phyloP scores from a whole-genome alignment of 768 basidiomycete genomes.

The Kwoniella europaea region DNA sequence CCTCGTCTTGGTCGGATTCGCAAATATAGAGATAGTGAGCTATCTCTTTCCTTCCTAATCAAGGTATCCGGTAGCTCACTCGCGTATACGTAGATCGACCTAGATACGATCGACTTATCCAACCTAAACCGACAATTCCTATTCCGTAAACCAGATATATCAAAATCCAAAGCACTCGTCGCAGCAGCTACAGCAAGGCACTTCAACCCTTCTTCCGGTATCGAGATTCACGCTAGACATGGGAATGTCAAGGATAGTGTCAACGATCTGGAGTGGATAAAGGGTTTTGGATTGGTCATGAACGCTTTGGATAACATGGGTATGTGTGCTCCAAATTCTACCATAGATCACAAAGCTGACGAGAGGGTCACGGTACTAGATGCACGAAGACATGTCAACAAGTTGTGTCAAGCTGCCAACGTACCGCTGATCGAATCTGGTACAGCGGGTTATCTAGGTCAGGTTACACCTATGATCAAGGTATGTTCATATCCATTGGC shows the following conservation, averaged over 20 bases:
- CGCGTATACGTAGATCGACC: slow-evolving; percentile 66
- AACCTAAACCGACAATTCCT: slow-evolving; percentile 97
- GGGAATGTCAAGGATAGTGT: slow-evolving; percentile 93
- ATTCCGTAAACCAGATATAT: slow-evolving; percentile 95
- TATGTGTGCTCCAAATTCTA: slow-evolving; percentile 56
- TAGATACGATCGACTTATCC: slow-evolving; percentile 97
- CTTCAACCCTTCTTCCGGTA: slow-evolving; percentile 73
- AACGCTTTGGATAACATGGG: slow-evolving; percentile 97
- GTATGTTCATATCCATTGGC: slow-evolving; percentile 58
- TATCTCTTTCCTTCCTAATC: neutral
- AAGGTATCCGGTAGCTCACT: neutral
- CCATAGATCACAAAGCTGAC: no score
- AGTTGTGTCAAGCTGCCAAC: slow-evolving; percentile 91
- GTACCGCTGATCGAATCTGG: slow-evolving; percentile 94
- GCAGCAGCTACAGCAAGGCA: slow-evolving; percentile 56
- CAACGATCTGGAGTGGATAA: slow-evolving; percentile 89
- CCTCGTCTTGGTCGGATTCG: slow-evolving; percentile 88
- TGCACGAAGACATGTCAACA: slow-evolving; percentile 92
- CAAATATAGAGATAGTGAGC: slow-evolving; percentile 74
- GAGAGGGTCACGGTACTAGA: slow-evolving; percentile 62
- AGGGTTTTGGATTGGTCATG: slow-evolving; percentile 85
- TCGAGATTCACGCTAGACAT: slow-evolving; percentile 83
- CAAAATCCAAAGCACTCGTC: slow-evolving; percentile 92
- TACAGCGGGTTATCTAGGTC: slow-evolving; percentile 94
- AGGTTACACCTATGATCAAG: slow-evolving; percentile 91